Evolutionary conservation across 345 rosid species (phyloP).

Genomic region (Aegle marmelos): DNA sequence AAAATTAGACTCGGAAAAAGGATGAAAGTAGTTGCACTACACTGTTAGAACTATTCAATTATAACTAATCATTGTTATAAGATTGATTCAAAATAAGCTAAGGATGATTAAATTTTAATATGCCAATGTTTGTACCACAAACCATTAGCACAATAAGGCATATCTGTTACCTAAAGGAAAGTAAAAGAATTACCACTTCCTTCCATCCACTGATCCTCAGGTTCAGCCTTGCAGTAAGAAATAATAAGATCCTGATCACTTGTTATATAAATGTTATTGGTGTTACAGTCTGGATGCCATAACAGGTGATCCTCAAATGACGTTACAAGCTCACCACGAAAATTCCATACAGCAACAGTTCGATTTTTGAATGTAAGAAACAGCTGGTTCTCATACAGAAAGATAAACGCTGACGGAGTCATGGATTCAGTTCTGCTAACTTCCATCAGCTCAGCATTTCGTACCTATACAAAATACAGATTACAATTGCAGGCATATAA

Average conservation of each 20-base stretch:
- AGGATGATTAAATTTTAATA: neutral
- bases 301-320: constrained; percentile 95
- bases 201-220: constrained; percentile 88
- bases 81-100: neutral
- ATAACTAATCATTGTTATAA: neutral
- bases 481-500: neutral
- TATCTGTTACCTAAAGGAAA: constrained; percentile 4
- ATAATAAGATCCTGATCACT: constrained; percentile 98
- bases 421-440: constrained; percentile 71
- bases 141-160: neutral
- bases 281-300: constrained; percentile 98
- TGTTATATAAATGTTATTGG: constrained; percentile 92
- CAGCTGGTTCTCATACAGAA: constrained; percentile 90
- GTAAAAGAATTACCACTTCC: constrained; percentile 58
- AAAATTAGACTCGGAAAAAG: neutral
- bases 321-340: constrained; percentile 93
- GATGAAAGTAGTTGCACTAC: neutral
- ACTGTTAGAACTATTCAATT: neutral
- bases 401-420: constrained; percentile 97
- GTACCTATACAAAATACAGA: constrained; percentile 46
- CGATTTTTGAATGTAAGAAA: constrained; percentile 88
- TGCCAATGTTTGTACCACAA: neutral
- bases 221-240: constrained; percentile 94
- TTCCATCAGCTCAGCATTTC: constrained; percentile 79
- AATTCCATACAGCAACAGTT: constrained; percentile 93